A percentile compares a stretch with the other conserved stretches of the same genome.
phyloP scores from a whole-genome alignment of 2,329 filamentous ascomycete genomes.

The Westerdykella ornata region DNA sequence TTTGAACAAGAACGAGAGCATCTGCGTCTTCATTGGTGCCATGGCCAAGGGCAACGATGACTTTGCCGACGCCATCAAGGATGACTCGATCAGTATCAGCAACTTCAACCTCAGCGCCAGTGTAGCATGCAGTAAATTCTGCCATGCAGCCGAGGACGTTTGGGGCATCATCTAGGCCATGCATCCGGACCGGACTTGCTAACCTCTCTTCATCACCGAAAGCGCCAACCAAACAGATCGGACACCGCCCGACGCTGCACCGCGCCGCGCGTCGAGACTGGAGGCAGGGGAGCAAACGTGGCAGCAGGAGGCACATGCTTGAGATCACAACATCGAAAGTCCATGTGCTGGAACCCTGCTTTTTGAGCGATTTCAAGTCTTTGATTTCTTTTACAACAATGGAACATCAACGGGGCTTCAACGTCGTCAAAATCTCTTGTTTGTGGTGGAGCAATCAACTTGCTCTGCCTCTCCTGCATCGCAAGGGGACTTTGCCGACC shows the following conservation, averaged over 20 bases:
- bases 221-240: too few species aligned
- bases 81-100: conserved; percentile 97
- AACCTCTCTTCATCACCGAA: too few species aligned
- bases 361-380: conserved; percentile 61
- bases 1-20: conserved; percentile 76
- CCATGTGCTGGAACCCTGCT: conserved; percentile 40
- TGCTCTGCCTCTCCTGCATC: conserved; percentile 40
- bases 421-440: conserved; percentile 59
- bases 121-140: conserved; percentile 99
- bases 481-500: too few species aligned
- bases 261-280: conserved; percentile 2
- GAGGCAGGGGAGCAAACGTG: conserved; percentile 22
- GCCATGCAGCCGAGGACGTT: conserved; percentile 91
- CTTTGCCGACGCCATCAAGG: conserved; percentile 89
- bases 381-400: conserved; percentile 73
- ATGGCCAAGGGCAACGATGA: conserved; percentile 97
- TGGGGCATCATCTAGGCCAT: conserved; percentile 80
- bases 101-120: conserved; percentile 96
- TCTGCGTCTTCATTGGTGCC: conserved; percentile 94
- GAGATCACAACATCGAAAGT: conserved; percentile 68
- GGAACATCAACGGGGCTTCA: conserved; percentile 63
- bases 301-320: conserved; percentile 37
- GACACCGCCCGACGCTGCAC: too few species aligned
- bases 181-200: background rate
- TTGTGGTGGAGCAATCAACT: conserved; percentile 58